Evolutionary conservation across 345 rosid species (phyloP), one percentile per base, ranked within the genome.

Genomic region (Lagerstroemia speciosa): DNA sequence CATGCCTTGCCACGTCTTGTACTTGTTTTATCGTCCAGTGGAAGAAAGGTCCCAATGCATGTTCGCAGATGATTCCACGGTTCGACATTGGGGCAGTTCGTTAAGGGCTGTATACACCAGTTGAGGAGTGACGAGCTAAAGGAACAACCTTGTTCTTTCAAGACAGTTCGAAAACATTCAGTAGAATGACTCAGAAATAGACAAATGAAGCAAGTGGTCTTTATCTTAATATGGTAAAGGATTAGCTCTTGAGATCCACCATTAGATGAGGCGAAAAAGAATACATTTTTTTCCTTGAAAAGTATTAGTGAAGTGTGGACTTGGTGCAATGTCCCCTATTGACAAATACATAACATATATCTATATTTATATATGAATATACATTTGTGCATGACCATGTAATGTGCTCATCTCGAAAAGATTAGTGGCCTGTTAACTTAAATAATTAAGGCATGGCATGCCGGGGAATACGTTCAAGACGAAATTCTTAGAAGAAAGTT

Each of bases 1-100:
- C 66, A 58, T 53, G 60, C 52, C 45, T 58, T 69, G 26, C n/a
- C 63, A 61, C 62, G 36, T 38, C 38, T 60, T 61, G 17, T 41
- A 58, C 63, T 58, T 58, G 63, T 27, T 58, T 27, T 53, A 9
- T 53, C 24, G 24, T 53, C 60, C 60, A 1, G 24, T 53, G 30
- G 29, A 53, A 24, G n/a, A 53, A n/a, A 27, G 15, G 5, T 58
- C 10, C 27, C 62, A 26, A 30, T n/a, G 0, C 26, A 52, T 20
- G 22, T n/a, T n/a, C n/a, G n/a, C n/a, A n/a, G n/a, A n/a, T n/a
- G n/a, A n/a, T n/a, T n/a, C n/a, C n/a, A n/a, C n/a, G n/a, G n/a
- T n/a, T n/a, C n/a, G n/a, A n/a, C n/a, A n/a, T n/a, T n/a, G n/a
- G n/a, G n/a, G n/a, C n/a, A n/a, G n/a, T n/a, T n/a, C n/a, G n/a